These are phyloP conservation scores for Mesotaenium endlicherianum DNA, from an alignment of 139 green algal genomes.

Conservation along the genomic window DNA sequence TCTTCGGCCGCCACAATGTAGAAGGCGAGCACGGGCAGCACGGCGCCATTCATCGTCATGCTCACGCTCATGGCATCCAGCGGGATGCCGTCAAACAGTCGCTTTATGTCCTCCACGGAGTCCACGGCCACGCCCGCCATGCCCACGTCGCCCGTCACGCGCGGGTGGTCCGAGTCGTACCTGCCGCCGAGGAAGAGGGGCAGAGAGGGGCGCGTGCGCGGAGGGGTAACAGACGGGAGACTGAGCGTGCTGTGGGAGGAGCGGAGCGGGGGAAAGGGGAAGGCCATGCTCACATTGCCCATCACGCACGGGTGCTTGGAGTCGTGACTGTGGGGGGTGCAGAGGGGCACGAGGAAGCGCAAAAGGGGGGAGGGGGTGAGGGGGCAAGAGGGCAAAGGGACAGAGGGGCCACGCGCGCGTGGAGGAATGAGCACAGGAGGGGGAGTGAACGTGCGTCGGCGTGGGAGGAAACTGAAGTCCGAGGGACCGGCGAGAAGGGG, in stretches of 20 bases:
- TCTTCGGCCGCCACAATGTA: conserved; percentile 70
- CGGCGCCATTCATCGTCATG: conserved; percentile 79
- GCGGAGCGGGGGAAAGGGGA: background rate
- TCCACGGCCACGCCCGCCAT: conserved; percentile 76
- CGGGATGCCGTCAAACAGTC: conserved; percentile 70
- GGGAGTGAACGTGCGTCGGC: too few species aligned
- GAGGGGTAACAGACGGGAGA: too few species aligned
- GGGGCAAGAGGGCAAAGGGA: background rate
- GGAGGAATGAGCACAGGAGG: too few species aligned
- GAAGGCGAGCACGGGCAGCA: conserved; percentile 69
- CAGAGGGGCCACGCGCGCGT: too few species aligned
- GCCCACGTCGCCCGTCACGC: conserved; percentile 69
- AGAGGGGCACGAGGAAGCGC: background rate
- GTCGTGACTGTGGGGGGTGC: background rate
- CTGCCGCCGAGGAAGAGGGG: conserved; percentile 2
- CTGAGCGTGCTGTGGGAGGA: too few species aligned
- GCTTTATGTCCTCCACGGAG: conserved; percentile 72
- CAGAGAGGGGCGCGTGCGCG: background rate
- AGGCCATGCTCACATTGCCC: background rate
- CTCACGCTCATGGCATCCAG: conserved; percentile 67
- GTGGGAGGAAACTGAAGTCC: too few species aligned
- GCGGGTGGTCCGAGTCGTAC: conserved; percentile 71
- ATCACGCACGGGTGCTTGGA: background rate
- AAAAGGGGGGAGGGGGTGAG: background rate
- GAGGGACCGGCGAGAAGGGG: too few species aligned